Conservation (phyloP, 225 moss, liverwort and hornwort genomes). For the Ulota crispa region DNA sequence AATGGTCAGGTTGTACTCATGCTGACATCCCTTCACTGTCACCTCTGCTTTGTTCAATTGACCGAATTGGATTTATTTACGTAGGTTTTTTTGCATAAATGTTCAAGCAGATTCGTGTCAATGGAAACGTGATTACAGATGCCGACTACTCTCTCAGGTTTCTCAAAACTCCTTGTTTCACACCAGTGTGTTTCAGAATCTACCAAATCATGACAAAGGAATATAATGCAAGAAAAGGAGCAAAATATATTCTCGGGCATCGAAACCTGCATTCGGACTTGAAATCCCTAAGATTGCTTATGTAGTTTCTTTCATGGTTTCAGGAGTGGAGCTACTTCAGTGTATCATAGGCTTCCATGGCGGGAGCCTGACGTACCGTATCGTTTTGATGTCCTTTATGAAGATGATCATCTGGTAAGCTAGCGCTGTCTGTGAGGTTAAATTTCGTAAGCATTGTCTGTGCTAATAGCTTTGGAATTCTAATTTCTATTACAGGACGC, state of each 20-base stretch:
- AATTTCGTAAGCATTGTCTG: background rate
- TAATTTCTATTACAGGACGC: background rate
- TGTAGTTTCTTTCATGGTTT: background rate
- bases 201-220: background rate
- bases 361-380: conserved; percentile 72
- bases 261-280: background rate
- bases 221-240: background rate
- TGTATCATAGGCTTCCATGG: conserved; percentile 83
- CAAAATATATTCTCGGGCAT: background rate
- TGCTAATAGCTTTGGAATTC: background rate
- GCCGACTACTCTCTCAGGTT: conserved; percentile 65
- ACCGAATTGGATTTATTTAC: background rate
- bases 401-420: conserved; percentile 88
- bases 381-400: conserved; percentile 59
- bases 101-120: conserved; percentile 67
- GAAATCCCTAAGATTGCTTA: background rate
- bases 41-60: background rate
- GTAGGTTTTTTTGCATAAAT: background rate
- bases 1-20: conserved; percentile 71
- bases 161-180: background rate
- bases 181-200: background rate
- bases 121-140: conserved; percentile 55
- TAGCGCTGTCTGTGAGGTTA: background rate
- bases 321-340: conserved; percentile 63
- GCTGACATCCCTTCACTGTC: conserved; percentile 5